A percentile compares a stretch with the other conserved stretches of the same genome.
phyloP scores from a whole-genome alignment of 2,329 filamentous ascomycete species.

The Microcyclosporella mali region DNA sequence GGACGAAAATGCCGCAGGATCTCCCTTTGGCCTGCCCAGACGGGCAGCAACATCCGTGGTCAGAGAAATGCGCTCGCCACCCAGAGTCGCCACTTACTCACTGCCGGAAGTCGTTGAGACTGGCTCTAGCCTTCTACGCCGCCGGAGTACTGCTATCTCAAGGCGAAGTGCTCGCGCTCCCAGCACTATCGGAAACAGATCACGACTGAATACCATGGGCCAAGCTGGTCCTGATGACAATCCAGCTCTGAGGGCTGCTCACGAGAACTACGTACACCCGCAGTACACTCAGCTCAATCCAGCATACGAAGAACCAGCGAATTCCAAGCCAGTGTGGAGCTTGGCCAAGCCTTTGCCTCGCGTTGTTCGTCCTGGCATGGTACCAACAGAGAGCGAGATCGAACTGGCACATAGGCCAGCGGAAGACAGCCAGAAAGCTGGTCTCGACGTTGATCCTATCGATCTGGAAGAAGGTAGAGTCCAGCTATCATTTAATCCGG shows the following conservation, averaged over 20 bases:
- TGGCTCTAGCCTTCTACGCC: conserved; percentile 5
- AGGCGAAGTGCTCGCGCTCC: conserved; percentile 8
- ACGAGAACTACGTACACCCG: conserved; percentile 41
- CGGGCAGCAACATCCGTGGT: conserved; percentile 11
- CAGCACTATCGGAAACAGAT: conserved; percentile 13
- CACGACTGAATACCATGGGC: conserved; percentile 11
- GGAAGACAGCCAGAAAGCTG: conserved; percentile 24
- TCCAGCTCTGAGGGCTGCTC: conserved; percentile 14
- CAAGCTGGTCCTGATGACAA: conserved; percentile 19
- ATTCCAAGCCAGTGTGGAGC: conserved; percentile 48
- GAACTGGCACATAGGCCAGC: conserved; percentile 18
- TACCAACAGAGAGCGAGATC: conserved; percentile 34
- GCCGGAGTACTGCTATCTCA: conserved; percentile 13
- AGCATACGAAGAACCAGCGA: conserved; percentile 47
- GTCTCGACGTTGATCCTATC: conserved; percentile 37
- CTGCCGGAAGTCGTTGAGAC: conserved; percentile 5
- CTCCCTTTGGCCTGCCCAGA: conserved; percentile 6
- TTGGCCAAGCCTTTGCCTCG: conserved; percentile 50
- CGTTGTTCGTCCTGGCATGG: conserved; percentile 50
- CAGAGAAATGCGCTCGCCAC: conserved; percentile 7
- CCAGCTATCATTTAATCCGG: conserved; percentile 33
- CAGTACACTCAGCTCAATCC: conserved; percentile 50
- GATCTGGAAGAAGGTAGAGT: conserved; percentile 41
- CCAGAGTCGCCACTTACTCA: conserved; percentile 5
- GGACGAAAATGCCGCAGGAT: conserved; percentile 1